Conservation (phyloP, 495 filamentous ascomycete species). For the Neurospora sp. region DNA sequence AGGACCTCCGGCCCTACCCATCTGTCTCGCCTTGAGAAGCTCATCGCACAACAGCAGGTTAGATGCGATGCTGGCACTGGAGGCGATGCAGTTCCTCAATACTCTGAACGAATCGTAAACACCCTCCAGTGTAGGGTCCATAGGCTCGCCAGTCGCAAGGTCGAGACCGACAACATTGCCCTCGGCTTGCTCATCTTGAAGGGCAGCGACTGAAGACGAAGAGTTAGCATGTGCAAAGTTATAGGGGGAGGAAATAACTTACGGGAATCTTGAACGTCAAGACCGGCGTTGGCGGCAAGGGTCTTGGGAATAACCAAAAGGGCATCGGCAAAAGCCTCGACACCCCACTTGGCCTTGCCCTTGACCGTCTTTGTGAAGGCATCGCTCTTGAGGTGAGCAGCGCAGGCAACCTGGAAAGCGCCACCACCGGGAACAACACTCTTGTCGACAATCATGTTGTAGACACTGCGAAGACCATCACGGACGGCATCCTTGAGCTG, state of each 20-base stretch:
- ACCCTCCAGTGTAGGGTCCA: conserved; percentile 90
- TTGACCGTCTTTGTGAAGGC: conserved; percentile 78
- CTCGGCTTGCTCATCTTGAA: conserved; percentile 77
- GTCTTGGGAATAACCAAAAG: conserved; percentile 94
- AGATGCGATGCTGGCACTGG: conserved; percentile 86
- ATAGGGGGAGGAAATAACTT: conserved; percentile 25
- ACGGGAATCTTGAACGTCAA: conserved; percentile 91
- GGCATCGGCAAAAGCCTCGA: conserved; percentile 88
- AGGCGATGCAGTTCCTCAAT: conserved; percentile 83
- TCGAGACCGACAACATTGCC: conserved; percentile 84
- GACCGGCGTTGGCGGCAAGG: conserved; percentile 88
- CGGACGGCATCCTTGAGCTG: conserved; percentile 97
- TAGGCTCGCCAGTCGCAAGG: conserved; percentile 74
- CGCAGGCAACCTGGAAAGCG: conserved; percentile 92
- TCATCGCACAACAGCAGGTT: conserved; percentile 96
- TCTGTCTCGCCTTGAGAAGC: conserved; percentile 93
- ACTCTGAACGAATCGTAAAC: conserved; percentile 97
- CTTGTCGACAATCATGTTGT: conserved; percentile 97
- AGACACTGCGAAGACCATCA: conserved; percentile 87
- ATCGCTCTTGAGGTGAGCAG: conserved; percentile 77
- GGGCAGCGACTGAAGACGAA: conserved; percentile 50
- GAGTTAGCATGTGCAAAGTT: conserved; percentile 8
- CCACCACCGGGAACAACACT: conserved; percentile 91
- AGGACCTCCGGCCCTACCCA: conserved; percentile 49
- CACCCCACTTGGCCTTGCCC: conserved; percentile 94